phyloP scores from a whole-genome alignment of 345 rosid genomes.

The Adansonia digitata region DNA sequence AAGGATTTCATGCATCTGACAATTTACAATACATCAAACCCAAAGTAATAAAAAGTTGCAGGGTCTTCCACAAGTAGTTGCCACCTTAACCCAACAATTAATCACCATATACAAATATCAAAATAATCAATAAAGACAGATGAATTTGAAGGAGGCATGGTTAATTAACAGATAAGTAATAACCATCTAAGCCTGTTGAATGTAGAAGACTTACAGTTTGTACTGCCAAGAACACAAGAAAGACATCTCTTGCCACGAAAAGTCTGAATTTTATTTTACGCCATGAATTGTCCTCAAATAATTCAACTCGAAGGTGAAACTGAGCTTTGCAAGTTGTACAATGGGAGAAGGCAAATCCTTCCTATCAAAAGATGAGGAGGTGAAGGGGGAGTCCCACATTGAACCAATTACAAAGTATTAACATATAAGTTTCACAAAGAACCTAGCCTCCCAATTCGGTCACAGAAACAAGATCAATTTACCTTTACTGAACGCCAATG shows the following conservation, averaged over 20 bases:
- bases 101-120: background rate
- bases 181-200: background rate
- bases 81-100: background rate
- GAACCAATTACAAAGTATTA: background rate
- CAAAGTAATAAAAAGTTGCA: background rate
- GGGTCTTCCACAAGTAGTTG: background rate
- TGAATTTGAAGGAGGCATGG: background rate
- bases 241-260: constrained; percentile 90
- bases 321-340: constrained; percentile 77
- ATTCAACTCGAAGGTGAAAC: constrained; percentile 62
- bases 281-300: constrained; percentile 82
- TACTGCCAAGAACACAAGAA: constrained; percentile 82
- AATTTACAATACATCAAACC: background rate
- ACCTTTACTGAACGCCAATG: constrained; percentile 79
- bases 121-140: background rate
- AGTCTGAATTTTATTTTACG: constrained; percentile 84
- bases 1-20: background rate
- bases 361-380: constrained; percentile 38
- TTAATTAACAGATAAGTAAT: background rate
- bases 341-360: constrained; percentile 96
- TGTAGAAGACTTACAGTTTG: constrained; percentile 51
- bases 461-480: background rate
- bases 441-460: constrained; percentile 20
- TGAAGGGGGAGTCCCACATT: background rate
- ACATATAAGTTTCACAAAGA: background rate